Percentiles rank a stretch among this genome's conserved stretches.
phyloP scores from a whole-genome alignment of 1,284 basidiomycete species.

The Cutaneotrichosporon sp. region DNA sequence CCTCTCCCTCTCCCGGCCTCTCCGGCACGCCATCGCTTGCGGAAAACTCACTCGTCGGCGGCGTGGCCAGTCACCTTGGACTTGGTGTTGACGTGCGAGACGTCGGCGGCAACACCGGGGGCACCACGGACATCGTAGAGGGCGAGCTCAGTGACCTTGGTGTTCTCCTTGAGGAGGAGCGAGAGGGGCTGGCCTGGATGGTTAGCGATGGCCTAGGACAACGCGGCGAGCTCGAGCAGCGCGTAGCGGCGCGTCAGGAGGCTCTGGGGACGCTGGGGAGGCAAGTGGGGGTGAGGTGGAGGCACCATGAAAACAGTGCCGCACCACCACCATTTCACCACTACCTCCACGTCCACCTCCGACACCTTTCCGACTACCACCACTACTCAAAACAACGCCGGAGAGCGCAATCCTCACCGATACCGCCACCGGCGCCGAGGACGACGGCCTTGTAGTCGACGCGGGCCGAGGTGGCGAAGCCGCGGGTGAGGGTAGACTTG shows the following conservation, averaged over 20 bases:
- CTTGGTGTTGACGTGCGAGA: slow-evolving; percentile 75
- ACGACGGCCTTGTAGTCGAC: slow-evolving; percentile 52
- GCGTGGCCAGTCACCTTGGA: slow-evolving; percentile 65
- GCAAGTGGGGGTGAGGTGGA: not conserved
- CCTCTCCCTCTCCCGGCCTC: not conserved
- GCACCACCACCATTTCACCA: not conserved
- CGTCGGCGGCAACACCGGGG: slow-evolving; percentile 92
- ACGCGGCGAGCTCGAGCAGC: not conserved
- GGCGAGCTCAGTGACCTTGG: slow-evolving; percentile 76
- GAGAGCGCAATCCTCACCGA: slow-evolving; percentile 51
- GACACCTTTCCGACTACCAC: not conserved
- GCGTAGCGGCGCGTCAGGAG: not conserved
- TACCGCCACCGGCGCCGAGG: slow-evolving; percentile 60
- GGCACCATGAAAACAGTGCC: not conserved
- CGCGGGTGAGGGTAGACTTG: slow-evolving; percentile 39
- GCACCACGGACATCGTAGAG: slow-evolving; percentile 97
- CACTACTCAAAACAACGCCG: not conserved
- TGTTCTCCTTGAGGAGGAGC: slow-evolving; percentile 83
- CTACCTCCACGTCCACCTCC: not conserved
- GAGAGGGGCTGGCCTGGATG: slow-evolving; percentile 80
- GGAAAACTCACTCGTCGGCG: slow-evolving; percentile 49
- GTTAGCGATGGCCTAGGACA: slow-evolving; percentile 3
- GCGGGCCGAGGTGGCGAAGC: slow-evolving; percentile 52
- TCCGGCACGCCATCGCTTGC: not conserved
- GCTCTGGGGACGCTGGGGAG: not conserved